Conservation (phyloP, 1,284 basidiomycete genomes). For the Irpex rosettiformis region DNA sequence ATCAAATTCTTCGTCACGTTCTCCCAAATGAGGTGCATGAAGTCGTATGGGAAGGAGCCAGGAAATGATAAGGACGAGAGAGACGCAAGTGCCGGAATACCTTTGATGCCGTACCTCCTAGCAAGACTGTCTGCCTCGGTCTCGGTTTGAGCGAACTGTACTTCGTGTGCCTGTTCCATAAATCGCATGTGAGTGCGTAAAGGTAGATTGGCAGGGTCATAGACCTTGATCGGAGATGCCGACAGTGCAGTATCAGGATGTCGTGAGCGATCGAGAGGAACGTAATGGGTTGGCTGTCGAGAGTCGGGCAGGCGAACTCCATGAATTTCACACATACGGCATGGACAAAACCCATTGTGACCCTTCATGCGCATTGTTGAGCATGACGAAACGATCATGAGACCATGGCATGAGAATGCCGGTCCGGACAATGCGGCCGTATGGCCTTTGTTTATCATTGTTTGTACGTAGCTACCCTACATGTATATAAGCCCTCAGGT, state of each 20-base stretch:
- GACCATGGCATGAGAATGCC: too few species aligned
- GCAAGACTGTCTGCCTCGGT: constrained; percentile 25
- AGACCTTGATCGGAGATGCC: constrained; percentile 15
- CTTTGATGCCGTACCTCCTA: constrained; percentile 39
- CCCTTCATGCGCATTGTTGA: constrained; percentile 48
- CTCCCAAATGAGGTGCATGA: too few species aligned
- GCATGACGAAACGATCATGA: too few species aligned
- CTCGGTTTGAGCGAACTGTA: constrained; percentile 25
- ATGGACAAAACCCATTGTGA: constrained; percentile 40
- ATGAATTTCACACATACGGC: constrained; percentile 39
- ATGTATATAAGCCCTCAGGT: too few species aligned
- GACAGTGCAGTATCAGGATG: constrained; percentile 8
- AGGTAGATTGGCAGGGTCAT: constrained; percentile 35
- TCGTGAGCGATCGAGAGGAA: constrained; percentile 27
- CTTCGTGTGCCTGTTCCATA: constrained; percentile 30
- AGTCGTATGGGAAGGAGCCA: constrained; percentile 39
- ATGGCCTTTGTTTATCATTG: too few species aligned
- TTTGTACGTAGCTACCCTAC: too few species aligned
- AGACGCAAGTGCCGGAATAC: constrained; percentile 29
- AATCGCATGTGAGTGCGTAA: constrained; percentile 33
- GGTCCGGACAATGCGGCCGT: too few species aligned
- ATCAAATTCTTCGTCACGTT: constrained; percentile 39
- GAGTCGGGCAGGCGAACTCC: constrained; percentile 30
- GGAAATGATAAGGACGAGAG: constrained; percentile 39
- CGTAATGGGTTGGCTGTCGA: constrained; percentile 29